Evolutionary conservation across 2,329 filamentous ascomycete genomes (phyloP).

Genomic region (Xylariaceae sp.): DNA sequence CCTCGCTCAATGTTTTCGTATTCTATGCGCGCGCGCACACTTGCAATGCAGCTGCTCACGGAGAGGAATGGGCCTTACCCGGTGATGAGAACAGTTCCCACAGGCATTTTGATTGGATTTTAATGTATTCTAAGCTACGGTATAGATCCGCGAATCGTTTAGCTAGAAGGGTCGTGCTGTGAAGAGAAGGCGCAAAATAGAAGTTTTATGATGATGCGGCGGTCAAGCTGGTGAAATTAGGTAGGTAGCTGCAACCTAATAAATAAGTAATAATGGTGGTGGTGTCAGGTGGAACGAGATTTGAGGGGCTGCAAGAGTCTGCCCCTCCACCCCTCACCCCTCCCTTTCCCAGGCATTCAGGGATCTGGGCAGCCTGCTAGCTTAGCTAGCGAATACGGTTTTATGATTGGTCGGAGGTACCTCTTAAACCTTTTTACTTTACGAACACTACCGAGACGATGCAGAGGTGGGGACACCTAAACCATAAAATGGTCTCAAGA

Average conservation of each 20-base stretch:
- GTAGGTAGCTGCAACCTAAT: too few relatives aligned
- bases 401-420: constrained; percentile 14
- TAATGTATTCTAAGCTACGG: background rate
- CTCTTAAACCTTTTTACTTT: too few relatives aligned
- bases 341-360: constrained; percentile 1
- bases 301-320: constrained; percentile 17
- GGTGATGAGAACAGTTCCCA: constrained; percentile 88
- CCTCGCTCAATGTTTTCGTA: too few relatives aligned
- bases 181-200: background rate
- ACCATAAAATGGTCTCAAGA: too few relatives aligned
- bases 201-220: constrained; percentile 11
- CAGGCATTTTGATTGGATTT: constrained; percentile 63
- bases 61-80: constrained; percentile 65
- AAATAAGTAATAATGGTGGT: background rate
- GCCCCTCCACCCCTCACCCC: constrained; percentile 14
- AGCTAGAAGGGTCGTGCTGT: background rate
- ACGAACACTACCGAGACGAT: too few relatives aligned
- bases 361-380: background rate
- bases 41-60: background rate
- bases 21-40: background rate
- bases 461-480: too few relatives aligned
- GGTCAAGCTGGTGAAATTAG: constrained; percentile 4
- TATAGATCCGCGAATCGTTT: background rate
- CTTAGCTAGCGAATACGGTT: background rate
- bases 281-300: constrained; percentile 17